Base-by-base conservation (phyloP, 2,329 filamentous ascomycete genomes). In the Acephala macrosclerotiorum region DNA sequence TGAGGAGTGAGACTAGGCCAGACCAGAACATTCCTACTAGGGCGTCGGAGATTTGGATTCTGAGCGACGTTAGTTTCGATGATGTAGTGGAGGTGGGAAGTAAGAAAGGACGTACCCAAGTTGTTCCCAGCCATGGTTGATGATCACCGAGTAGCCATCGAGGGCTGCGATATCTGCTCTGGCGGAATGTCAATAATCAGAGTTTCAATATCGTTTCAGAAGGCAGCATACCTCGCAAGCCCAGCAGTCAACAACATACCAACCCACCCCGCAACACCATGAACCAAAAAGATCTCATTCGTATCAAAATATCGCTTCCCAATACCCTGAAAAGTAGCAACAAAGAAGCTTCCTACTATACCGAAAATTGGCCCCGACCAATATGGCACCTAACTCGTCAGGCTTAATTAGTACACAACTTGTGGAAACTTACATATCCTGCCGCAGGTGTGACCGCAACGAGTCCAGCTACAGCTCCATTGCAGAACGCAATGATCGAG, bases 371-470 rank as follows among this genome's bases (percentile, higher is more conserved):
- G 61, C 26, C 49, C 61, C 5, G 61, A 63, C 61, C 61, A 63
- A 33, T 63, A 63, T 25, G 61, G 55, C 40, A 63, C 29, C 61
- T 63, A 51, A 11, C 18, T 16, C n/a, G 22, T 62, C 14, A 58
- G 40, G 29, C 25, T 26, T 3, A 51, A 47, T 36, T 11, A 18
- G 4, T 16, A 9, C 22, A 16, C 56, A 4, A 1, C 8, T 20
- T 22, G 29, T 12, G 4, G 2, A 12, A 3, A 29, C 92, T 91
- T 0, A 96, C 88, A 80, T 88, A 96, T 74, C 93, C 93, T 20
- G 93, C 92, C 1, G 91, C 93, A 4, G 93, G 93, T 3, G 93
- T 97, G 61, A 95, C 95, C 70, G 92, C 93, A 53, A 97, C 94
- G 26, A 97, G 87, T 61, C 93, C 93, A 20, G 92, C 91, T 76